phyloP scores from a whole-genome alignment of 2,329 filamentous ascomycete genomes.

The Cercospora zeina region DNA sequence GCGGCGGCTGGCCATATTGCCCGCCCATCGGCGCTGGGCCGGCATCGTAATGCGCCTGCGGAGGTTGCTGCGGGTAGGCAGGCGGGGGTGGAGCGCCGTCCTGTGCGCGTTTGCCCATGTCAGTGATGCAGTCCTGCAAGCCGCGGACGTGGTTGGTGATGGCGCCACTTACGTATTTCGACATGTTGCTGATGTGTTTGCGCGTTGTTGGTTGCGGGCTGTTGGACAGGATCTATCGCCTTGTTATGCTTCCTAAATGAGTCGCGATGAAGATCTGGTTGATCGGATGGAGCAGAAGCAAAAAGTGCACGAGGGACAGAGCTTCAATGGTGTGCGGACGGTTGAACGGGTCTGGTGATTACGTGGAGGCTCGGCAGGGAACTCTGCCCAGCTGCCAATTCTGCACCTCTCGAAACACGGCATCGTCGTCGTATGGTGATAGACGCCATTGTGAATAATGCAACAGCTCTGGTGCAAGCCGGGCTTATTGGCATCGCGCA shows the following conservation, averaged over 20 bases:
- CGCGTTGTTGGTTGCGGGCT: neutral
- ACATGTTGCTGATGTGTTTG: constrained; percentile 6
- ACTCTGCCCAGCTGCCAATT: constrained; percentile 8
- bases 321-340: constrained; percentile 4
- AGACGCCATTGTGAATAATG: neutral
- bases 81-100: constrained; percentile 31
- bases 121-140: neutral
- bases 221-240: neutral
- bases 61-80: constrained; percentile 32
- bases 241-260: neutral
- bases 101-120: constrained; percentile 4
- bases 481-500: neutral
- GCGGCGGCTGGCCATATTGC: constrained; percentile 22
- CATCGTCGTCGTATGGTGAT: neutral
- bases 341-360: constrained; percentile 8
- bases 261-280: neutral
- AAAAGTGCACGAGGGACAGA: constrained; percentile 8
- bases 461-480: neutral
- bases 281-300: neutral
- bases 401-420: constrained; percentile 7
- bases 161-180: constrained; percentile 15
- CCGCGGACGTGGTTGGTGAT: neutral
- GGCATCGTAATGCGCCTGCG: constrained; percentile 29
- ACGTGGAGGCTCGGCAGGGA: constrained; percentile 7
- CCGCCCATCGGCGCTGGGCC: constrained; percentile 18